Base-by-base conservation (phyloP, 2,329 filamentous ascomycete genomes). In the Paraphaeosphaeria minitans region DNA sequence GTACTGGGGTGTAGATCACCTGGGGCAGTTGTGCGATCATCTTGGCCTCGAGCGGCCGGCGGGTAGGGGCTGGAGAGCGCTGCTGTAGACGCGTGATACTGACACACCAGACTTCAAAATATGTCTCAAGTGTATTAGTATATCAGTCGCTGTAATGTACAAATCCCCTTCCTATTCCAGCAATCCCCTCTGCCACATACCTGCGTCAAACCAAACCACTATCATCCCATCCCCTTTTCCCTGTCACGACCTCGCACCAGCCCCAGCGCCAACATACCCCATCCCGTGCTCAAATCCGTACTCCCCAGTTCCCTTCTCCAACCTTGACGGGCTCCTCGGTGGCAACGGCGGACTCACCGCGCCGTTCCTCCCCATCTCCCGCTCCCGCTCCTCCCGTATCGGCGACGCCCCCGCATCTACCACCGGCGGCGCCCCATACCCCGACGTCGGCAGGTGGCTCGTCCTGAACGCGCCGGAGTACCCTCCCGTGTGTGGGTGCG, bases 1-100 rank as follows among this genome's bases (percentile, higher is more conserved):
- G 0, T 87, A 84, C 65, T 88, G 84, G 83, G 86, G 86, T 0
- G 81, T 88, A 14, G 85, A 88, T 75, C 84, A 87, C 71, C 63
- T 88, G 45, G 85, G 82, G 1, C 81, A 83, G 66, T 75, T 88
- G 3, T 77, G 78, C 42, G 79, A 83, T 56, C 82, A 83, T 69
- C 63, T 88, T 58, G 83, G 79, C 1, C 63, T 88, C 57, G 80
- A 86, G 41, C 73, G 71, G 42, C 71, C 72, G 5, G 48, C 60
- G 39, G 67, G 69, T 9, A 76, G 66, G 48, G 77, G 71, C 1
- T 78, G 77, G 71, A 74, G 65, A 61, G 73, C 77, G 46, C 66
- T 81, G 67, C 58, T 81, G 43, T 79, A 51, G 8, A n/a, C 13
- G 21, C 43, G 5, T 50, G 14, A 3, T 8, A 22, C 10, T 19